Conservation (phyloP, 2,329 filamentous ascomycete species). For the Byssothecium circinans region DNA sequence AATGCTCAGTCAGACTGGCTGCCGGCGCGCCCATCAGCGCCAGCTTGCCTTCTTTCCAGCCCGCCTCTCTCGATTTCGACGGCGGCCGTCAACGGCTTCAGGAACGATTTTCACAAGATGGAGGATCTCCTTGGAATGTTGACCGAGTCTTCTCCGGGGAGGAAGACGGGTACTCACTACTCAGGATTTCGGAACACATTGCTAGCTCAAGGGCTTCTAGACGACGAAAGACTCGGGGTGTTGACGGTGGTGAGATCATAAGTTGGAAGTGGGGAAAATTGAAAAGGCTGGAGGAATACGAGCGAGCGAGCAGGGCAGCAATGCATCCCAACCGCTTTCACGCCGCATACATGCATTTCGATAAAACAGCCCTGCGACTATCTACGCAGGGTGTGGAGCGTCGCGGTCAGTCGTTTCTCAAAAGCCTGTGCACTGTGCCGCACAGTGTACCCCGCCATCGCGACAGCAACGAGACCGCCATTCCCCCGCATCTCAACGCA, state of each 20-base stretch:
- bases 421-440: no score
- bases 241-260: conserved; percentile 11
- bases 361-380: conserved; percentile 26
- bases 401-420: conserved; percentile 5
- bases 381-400: conserved; percentile 2
- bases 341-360: conserved; percentile 23
- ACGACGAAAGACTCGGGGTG: not conserved
- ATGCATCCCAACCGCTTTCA: conserved; percentile 5
- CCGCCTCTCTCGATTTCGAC: conserved; percentile 15
- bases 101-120: no score
- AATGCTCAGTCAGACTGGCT: no score
- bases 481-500: not conserved
- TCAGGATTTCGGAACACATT: no score
- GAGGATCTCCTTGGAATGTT: no score
- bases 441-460: conserved; percentile 27
- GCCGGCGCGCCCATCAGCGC: no score
- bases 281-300: conserved; percentile 7
- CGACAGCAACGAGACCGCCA: conserved; percentile 20
- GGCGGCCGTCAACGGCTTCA: conserved; percentile 29
- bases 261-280: not conserved
- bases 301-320: conserved; percentile 10
- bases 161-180: no score
- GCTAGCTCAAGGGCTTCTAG: no score
- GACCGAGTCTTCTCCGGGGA: no score
- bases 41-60: conserved; percentile 13